Base-by-base conservation (phyloP, 2,329 filamentous ascomycete species). In the Epichloe coenophiala region DNA sequence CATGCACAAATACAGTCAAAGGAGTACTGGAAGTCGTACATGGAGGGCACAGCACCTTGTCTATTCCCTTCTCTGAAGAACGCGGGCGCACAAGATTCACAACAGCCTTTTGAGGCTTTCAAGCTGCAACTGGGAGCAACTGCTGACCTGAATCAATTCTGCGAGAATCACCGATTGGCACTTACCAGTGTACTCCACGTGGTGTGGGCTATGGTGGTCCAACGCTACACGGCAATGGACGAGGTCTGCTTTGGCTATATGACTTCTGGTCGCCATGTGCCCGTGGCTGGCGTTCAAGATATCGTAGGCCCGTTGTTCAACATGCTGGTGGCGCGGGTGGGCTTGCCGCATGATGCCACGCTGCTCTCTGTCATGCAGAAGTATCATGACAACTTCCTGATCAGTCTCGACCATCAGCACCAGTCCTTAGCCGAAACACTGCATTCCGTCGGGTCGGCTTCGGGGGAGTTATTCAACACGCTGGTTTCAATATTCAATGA, bases 241-340 rank as follows among this genome's bases (percentile, higher is more conserved):
- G 71, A 76, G 40, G 68, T 78, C 0, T 74, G 71, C 31, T 80
- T 79, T 52, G 77, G 76, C 1, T 74, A 77, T 51, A 68, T 78
- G 0, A 60, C 75, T 3, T 74, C 73, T 0, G 76, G 77, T 1
- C 67, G 77, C 11, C 75, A 80, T 53, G 66, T 71, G 4, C 68
- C 73, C 1, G 63, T 80, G 1, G 61, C 66, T 2, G 67, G 69
- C 1, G 71, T 78, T 12, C 65, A 72, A 3, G 64, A 71, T 3
- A 69, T 74, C 2, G 68, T 75, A 11, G 77, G 77, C 0, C 66
- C 70, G 6, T 73, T 78, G 43, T 73, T 79, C 53, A 77, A 76
- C 50, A 77, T 78, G 70, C 66, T 79, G 2, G 71, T 75, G 15
- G 23, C 19, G 7, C 37, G 45, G 11, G 31, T 47, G 43, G 4